Evolutionary conservation across 352 stramenopile species (phyloP).

Genomic region (Globisporangium iwayamae): DNA sequence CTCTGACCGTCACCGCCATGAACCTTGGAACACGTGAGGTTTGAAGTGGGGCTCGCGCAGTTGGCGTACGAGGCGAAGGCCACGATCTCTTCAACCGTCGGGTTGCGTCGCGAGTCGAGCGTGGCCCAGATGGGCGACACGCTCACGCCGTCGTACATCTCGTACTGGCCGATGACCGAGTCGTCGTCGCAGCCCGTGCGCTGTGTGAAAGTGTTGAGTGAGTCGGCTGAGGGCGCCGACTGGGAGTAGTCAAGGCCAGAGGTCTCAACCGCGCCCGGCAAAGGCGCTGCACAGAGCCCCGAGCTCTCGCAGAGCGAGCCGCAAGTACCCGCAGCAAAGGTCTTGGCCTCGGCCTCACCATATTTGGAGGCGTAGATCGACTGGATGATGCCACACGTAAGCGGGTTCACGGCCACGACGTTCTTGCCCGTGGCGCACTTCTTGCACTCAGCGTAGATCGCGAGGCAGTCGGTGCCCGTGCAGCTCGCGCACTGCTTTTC

Average conservation of each 20-base stretch:
- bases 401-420: conserved; percentile 39
- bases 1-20: conserved; percentile 12
- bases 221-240: conserved; percentile 26
- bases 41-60: conserved; percentile 15
- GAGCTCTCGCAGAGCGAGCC: conserved; percentile 32
- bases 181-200: conserved; percentile 67
- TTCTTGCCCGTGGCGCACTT: conserved; percentile 33
- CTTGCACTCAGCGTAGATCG: conserved; percentile 34
- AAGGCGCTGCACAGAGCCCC: conserved; percentile 55
- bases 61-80: conserved; percentile 19
- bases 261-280: conserved; percentile 51
- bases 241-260: conserved; percentile 59
- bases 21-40: conserved; percentile 19
- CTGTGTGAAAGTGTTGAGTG: conserved; percentile 45
- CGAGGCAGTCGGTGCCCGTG: conserved; percentile 27
- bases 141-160: conserved; percentile 50
- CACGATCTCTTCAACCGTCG: conserved; percentile 18
- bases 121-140: conserved; percentile 13
- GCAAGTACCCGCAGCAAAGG: conserved; percentile 35
- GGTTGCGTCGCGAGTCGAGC: conserved; percentile 18
- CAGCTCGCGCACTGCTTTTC: conserved; percentile 45
- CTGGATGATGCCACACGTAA: conserved; percentile 39
- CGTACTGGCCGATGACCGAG: conserved; percentile 54
- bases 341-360: conserved; percentile 30
- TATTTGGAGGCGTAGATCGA: conserved; percentile 41